Conservation (phyloP, 2,329 filamentous ascomycete genomes). For the Pezicula rhizophila region DNA sequence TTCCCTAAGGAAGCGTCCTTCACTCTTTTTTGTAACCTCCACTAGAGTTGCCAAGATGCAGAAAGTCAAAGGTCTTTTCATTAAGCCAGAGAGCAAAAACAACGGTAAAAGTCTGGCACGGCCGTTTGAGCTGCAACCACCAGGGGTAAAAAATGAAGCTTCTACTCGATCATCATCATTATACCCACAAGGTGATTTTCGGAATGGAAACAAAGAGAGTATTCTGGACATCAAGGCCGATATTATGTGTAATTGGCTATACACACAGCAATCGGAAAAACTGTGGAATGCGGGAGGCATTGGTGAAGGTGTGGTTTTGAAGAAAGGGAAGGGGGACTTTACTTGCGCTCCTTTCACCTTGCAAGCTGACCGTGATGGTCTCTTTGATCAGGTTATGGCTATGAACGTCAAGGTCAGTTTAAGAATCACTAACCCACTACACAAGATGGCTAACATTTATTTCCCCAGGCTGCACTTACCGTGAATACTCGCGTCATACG, state of each 20-base stretch:
- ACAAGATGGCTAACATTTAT: background rate
- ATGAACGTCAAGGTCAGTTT: slow-evolving; percentile 48
- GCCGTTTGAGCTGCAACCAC: no score
- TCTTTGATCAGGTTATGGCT: slow-evolving; percentile 41
- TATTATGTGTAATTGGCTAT: slow-evolving; percentile 50
- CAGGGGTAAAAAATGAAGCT: background rate
- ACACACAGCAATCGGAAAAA: slow-evolving; percentile 29
- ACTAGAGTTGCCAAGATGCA: no score
- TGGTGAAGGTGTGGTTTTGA: slow-evolving; percentile 50
- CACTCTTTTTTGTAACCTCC: no score
- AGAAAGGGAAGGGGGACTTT: slow-evolving; percentile 43
- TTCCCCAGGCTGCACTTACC: slow-evolving; percentile 55
- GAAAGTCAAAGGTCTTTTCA: no score
- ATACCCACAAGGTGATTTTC: slow-evolving; percentile 34
- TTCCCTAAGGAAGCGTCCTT: no score
- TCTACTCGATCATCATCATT: slow-evolving; percentile 23
- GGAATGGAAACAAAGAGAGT: slow-evolving; percentile 36
- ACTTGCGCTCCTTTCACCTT: slow-evolving; percentile 44
- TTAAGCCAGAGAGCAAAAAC: no score
- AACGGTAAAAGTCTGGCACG: no score
- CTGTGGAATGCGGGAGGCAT: slow-evolving; percentile 41
- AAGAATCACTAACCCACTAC: no score
- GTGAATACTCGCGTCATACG: slow-evolving; percentile 60
- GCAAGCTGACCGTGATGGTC: slow-evolving; percentile 35
- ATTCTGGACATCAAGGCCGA: slow-evolving; percentile 50